Percentiles rank a stretch among this genome's conserved stretches.
Evolutionary conservation across 805 yeast genomes (phyloP).

Genomic region (Monosporozyma aerobia): DNA sequence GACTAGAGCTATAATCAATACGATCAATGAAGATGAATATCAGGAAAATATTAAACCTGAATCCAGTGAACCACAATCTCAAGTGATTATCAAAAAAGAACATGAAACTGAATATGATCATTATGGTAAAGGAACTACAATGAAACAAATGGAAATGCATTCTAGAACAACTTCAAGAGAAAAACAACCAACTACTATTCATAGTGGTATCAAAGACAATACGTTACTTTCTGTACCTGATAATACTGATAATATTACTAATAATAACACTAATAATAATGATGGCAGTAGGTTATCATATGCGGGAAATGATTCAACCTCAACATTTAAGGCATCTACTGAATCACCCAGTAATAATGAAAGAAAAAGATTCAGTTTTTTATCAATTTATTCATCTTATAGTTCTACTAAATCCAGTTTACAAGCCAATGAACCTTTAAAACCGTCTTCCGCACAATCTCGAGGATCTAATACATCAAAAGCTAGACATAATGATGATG

Average conservation of each 20-base stretch:
- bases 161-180: not conserved
- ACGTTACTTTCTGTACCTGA: not conserved
- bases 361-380: constrained; percentile 10
- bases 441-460: not conserved
- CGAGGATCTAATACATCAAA: not conserved
- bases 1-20: not conserved
- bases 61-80: not conserved
- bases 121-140: not conserved
- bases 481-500: not conserved
- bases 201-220: not conserved
- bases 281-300: not conserved
- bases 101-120: not conserved
- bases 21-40: not conserved
- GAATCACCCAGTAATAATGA: not conserved
- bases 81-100: not conserved
- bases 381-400: constrained; percentile 9
- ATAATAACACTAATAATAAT: too few species aligned
- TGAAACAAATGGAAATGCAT: not conserved
- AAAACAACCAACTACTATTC: not conserved
- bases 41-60: not conserved
- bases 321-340: not conserved
- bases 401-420: constrained; percentile 2
- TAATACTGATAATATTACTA: not conserved
- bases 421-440: not conserved
- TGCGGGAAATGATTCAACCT: not conserved